Percentiles rank a stretch among this genome's conserved stretches.
phyloP scores from a whole-genome alignment of 306 rosid species.

The Cucurbita ficifolia region DNA sequence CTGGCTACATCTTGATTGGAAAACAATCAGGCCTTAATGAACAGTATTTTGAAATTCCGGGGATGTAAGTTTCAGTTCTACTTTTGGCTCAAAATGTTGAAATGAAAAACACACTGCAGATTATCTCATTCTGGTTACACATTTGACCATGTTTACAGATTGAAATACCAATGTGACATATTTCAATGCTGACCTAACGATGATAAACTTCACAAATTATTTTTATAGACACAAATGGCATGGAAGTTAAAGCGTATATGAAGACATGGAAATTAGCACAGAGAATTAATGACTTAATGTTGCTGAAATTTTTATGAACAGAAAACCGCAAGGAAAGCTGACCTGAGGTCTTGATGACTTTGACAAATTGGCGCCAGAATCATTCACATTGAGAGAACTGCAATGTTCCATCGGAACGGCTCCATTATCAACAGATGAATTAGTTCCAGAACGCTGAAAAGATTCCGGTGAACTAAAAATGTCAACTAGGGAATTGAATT shows the following conservation, averaged over 20 bases:
- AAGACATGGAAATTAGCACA: not conserved
- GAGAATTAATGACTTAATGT: not conserved
- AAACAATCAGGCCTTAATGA: not conserved
- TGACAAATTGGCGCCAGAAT: constrained; percentile 15
- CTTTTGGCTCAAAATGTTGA: not conserved
- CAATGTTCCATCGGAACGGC: constrained; percentile 25
- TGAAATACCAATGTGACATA: not conserved
- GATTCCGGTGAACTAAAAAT: constrained; percentile 44
- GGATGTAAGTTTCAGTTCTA: not conserved
- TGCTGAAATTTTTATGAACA: not conserved
- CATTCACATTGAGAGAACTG: constrained; percentile 20
- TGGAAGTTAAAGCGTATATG: not conserved
- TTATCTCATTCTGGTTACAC: not conserved
- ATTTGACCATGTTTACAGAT: not conserved
- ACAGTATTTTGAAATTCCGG: not conserved
- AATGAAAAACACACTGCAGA: not conserved
- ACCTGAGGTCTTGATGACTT: constrained; percentile 25
- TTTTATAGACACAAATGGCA: not conserved
- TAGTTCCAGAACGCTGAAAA: constrained; percentile 20
- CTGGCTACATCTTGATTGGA: not conserved
- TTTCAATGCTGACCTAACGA: not conserved
- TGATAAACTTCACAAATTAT: not conserved
- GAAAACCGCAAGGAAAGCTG: not conserved
- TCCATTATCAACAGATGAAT: constrained; percentile 13
- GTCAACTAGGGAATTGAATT: constrained; percentile 40